Evolutionary conservation across 768 basidiomycete species (phyloP), one percentile per base, ranked within the genome.

Genomic region (Calocybe cyanea): DNA sequence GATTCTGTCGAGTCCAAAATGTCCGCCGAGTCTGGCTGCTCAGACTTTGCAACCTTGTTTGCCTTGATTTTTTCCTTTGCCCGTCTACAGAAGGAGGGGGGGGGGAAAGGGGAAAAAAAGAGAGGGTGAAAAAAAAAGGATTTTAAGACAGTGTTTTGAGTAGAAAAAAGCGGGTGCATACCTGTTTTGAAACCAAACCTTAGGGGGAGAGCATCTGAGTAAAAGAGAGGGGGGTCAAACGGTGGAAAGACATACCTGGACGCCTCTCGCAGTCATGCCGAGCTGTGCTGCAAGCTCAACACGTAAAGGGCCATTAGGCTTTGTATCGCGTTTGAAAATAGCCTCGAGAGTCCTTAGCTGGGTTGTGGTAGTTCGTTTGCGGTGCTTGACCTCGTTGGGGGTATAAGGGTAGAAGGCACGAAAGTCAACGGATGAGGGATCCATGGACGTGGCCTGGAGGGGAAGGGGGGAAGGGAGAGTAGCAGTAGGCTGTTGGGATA

Each of bases 161-260:
- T n/a, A n/a, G n/a, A n/a, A n/a, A n/a, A n/a, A n/a, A n/a, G n/a
- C n/a, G 25, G 10, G 4, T 4, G 57, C 61, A 45, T 57, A 87
- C 84, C 88, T 75, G 62, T 92, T 92, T 67, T 92, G 89, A 64
- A 92, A 92, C 89, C 88, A 90, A 19, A 91, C 94, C 81, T 95
- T 28, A 69, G 2, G 62, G 15, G 33, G 15, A 45, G 15, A 41
- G 48, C 55, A 56, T 59, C 58, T 53, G 43, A 42, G 35, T 39
- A 23, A 46, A 28, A 43, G 25, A 47, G 17, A 35, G 34, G 17
- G 14, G n/a, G 14, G n/a, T 7, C 13, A 40, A 49, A 14, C 7
- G 17, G 14, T 7, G 17, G 14, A 40, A 49, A 40, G 33, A 79
- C 73, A 38, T 46, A 95, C 94, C 78, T 98, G 94, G 2, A 98